Percentiles rank a stretch among this genome's conserved stretches.
phyloP scores from a whole-genome alignment of 2,329 filamentous ascomycete species.

The Fusarium bulbicola region DNA sequence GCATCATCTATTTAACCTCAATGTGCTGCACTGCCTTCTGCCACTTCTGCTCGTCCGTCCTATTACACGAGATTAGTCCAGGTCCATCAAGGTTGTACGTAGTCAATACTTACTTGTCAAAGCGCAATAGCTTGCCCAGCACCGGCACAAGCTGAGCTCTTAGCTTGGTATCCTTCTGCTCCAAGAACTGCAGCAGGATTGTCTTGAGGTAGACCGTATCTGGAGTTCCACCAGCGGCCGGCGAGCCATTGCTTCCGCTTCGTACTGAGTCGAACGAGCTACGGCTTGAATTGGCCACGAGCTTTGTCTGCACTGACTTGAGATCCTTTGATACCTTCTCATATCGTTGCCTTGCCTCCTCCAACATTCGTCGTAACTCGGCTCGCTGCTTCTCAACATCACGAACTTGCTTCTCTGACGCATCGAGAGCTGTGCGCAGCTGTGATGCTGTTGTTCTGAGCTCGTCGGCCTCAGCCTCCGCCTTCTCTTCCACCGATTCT shows the following conservation, averaged over 20 bases:
- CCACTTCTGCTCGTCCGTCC: constrained; percentile 85
- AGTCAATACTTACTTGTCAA: constrained; percentile 72
- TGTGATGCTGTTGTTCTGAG: constrained; percentile 79
- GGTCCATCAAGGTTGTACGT: not conserved
- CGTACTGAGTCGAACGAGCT: constrained; percentile 51
- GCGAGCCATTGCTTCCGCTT: constrained; percentile 47
- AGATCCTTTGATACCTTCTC: constrained; percentile 81
- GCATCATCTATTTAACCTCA: constrained; percentile 44
- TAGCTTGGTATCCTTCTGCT: constrained; percentile 81
- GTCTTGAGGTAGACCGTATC: constrained; percentile 80
- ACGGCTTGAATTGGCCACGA: constrained; percentile 56
- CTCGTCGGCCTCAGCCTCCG: constrained; percentile 78
- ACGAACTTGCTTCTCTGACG: constrained; percentile 83
- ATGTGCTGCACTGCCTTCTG: constrained; percentile 74
- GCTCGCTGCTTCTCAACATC: constrained; percentile 85
- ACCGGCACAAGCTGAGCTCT: constrained; percentile 81
- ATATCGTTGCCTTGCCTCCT: constrained; percentile 79
- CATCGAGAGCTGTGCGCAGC: constrained; percentile 82
- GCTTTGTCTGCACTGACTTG: constrained; percentile 61
- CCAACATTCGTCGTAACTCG: constrained; percentile 78
- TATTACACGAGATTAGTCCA: constrained; percentile 33
- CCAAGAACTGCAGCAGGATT: constrained; percentile 81
- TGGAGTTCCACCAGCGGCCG: constrained; percentile 40
- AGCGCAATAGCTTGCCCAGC: constrained; percentile 77
- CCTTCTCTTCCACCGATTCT: constrained; percentile 74